phyloP scores from a whole-genome alignment of 2,329 filamentous ascomycete genomes.

The Nothomitra cinnamomea region DNA sequence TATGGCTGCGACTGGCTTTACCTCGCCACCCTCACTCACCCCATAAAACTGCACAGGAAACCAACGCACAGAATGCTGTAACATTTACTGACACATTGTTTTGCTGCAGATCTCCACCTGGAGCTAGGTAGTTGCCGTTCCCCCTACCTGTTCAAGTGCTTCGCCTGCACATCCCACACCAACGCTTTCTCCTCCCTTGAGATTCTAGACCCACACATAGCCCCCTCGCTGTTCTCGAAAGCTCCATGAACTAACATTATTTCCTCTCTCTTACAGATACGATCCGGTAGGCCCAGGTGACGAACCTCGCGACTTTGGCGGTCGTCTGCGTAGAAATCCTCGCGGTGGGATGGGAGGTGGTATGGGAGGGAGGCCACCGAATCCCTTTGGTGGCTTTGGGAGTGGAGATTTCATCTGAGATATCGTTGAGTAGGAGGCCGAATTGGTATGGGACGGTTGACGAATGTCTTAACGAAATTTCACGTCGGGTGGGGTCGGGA shows the following conservation, averaged over 20 bases:
- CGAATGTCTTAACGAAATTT: background rate
- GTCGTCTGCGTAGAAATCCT: conserved; percentile 26
- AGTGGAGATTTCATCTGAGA: conserved; percentile 38
- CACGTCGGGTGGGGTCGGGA: too few relatives aligned
- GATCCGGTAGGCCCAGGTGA: conserved; percentile 68
- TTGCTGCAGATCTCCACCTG: background rate
- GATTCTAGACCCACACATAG: background rate
- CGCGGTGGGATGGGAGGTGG: conserved; percentile 28
- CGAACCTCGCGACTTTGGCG: conserved; percentile 30
- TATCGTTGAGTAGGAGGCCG: conserved; percentile 9
- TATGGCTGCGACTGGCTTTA: too few relatives aligned
- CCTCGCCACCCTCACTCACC: too few relatives aligned
- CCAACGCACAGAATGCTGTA: too few relatives aligned
- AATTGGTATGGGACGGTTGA: too few relatives aligned
- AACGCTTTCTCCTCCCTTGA: background rate
- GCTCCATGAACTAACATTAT: conserved; percentile 4
- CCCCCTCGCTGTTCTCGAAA: background rate
- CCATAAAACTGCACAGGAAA: too few relatives aligned
- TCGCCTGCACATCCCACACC: background rate
- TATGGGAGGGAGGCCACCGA: conserved; percentile 28
- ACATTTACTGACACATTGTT: background rate
- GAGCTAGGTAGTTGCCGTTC: background rate
- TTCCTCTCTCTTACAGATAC: conserved; percentile 28
- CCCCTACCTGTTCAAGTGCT: background rate
- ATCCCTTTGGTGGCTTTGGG: conserved; percentile 44